Percentiles rank a stretch among this genome's conserved stretches.
These are phyloP conservation scores for Cryptosporidium sp. DNA, from an alignment of 169 alveolate genomes.

Conservation along the genomic window DNA sequence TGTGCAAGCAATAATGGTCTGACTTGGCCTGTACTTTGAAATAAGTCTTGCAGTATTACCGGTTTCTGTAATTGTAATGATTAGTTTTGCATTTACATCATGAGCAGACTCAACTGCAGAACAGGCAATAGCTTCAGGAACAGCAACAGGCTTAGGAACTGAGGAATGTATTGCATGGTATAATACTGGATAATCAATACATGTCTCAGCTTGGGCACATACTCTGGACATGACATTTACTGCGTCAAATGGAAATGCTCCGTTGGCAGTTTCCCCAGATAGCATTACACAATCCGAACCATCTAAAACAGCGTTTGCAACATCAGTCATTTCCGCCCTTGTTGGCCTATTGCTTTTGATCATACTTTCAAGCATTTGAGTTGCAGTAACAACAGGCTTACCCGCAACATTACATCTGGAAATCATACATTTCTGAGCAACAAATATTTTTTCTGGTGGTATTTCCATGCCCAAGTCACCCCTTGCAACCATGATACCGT, in stretches of 20 bases:
- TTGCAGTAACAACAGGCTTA: slow-evolving; percentile 98
- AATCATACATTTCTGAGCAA: slow-evolving; percentile 97
- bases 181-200: slow-evolving; percentile 81
- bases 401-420: slow-evolving; percentile 94
- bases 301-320: slow-evolving; percentile 98
- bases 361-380: slow-evolving; percentile 99
- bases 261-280: slow-evolving; percentile 91
- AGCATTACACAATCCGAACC: slow-evolving; percentile 98
- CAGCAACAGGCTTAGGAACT: slow-evolving; percentile 82
- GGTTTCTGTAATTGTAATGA: slow-evolving; percentile 95
- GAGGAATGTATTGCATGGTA: slow-evolving; percentile 80
- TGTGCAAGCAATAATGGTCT: slow-evolving; percentile 90
- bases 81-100: slow-evolving; percentile 89
- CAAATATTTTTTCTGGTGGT: slow-evolving; percentile 96
- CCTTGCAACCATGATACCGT: slow-evolving; percentile 99
- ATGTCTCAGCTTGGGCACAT: slow-evolving; percentile 88
- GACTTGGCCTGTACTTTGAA: slow-evolving; percentile 95
- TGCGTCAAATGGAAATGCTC: slow-evolving; percentile 84
- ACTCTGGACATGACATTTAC: slow-evolving; percentile 87
- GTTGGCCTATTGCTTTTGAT: slow-evolving; percentile 97
- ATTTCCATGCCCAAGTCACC: slow-evolving; percentile 99
- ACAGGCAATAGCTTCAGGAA: slow-evolving; percentile 90
- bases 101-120: slow-evolving; percentile 91
- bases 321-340: slow-evolving; percentile 99
- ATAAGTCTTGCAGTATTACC: slow-evolving; percentile 96